Percentiles rank a stretch among this genome's conserved stretches.
phyloP scores from a whole-genome alignment of 768 basidiomycete genomes.

The Trametes maxima region DNA sequence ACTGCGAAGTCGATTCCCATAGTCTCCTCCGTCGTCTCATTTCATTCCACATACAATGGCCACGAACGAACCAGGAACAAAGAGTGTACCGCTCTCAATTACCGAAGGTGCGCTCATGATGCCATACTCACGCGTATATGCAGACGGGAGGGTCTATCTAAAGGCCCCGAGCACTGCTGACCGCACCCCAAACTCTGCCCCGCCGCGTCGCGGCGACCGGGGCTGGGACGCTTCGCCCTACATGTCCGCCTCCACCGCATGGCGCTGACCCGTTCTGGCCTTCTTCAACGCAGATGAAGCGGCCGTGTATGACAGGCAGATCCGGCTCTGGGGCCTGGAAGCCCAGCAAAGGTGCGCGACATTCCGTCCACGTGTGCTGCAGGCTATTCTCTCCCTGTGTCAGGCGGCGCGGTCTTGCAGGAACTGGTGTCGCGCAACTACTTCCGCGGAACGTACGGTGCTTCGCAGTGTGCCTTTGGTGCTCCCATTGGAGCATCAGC shows the following conservation, averaged over 20 bases:
- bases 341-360: slow-evolving; percentile 83
- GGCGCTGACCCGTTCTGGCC: slow-evolving; percentile 6
- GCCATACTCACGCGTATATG: too few species aligned
- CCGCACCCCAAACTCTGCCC: slow-evolving; percentile 3
- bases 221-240: background rate
- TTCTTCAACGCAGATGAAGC: slow-evolving; percentile 50
- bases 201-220: background rate
- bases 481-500: background rate
- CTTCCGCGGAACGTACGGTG: background rate
- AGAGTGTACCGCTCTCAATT: slow-evolving; percentile 48
- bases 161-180: slow-evolving; percentile 3
- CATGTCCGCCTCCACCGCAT: background rate
- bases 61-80: slow-evolving; percentile 34
- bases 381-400: slow-evolving; percentile 8
- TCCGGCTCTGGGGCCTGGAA: slow-evolving; percentile 96
- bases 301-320: slow-evolving; percentile 96
- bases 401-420: slow-evolving; percentile 1
- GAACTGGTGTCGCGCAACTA: background rate
- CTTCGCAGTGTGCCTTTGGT: background rate
- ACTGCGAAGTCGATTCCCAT: too few species aligned
- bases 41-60: slow-evolving; percentile 20
- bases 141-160: background rate
- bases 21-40: background rate
- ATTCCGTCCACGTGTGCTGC: slow-evolving; percentile 8
- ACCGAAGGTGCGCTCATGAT: slow-evolving; percentile 56